Evolutionary conservation across 2,329 filamentous ascomycete genomes (phyloP), one percentile per base, ranked within the genome.

Genomic region (Botryotinia narcissicola): DNA sequence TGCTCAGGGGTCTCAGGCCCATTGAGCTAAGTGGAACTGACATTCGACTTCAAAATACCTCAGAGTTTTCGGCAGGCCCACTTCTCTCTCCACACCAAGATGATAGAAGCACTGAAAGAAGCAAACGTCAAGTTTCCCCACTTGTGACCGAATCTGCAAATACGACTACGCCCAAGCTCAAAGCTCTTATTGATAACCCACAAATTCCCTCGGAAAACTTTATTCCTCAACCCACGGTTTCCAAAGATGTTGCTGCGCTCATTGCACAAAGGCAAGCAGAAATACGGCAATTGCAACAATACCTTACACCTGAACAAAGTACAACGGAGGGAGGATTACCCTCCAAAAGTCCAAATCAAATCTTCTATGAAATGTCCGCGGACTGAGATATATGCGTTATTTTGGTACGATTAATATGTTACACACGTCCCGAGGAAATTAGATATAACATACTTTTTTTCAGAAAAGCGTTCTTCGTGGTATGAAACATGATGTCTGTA

Each of bases 361-460:
- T 48, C 3, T 72, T 68, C 7, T 72, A 72, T 60, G 63, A 73
- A 57, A 42, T 68, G 61, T 51, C 40, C 4, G 66, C 35, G 14
- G 66, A 69, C 12, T 54, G n/a, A 69, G 18, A 32, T 57, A 2
- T 4, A 8, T 42, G 29, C 5, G 3, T 1, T 22, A 4, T 16
- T 20, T 40, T n/a, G 35, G 29, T 62, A 18, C 22, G 29, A 51
- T 18, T 10, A 37, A 25, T 40, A 18, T 67, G 9, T n/a, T 40
- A 4, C 18, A 7, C 8, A 68, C 35, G 16, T 9, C 5, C 25
- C 5, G 29, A 25, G 35, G 25, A 68, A n/a, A 42, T 57, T 32
- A 42, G 5, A 32, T 10, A 42, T 32, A 40, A 40, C n/a, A 9
- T 9, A 20, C 4, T 42, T 57, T 54, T 54, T 16, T n/a, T 9